Evolutionary conservation across 2,329 filamentous ascomycete genomes (phyloP).

Genomic region (Pseudofabraea citricarpa): DNA sequence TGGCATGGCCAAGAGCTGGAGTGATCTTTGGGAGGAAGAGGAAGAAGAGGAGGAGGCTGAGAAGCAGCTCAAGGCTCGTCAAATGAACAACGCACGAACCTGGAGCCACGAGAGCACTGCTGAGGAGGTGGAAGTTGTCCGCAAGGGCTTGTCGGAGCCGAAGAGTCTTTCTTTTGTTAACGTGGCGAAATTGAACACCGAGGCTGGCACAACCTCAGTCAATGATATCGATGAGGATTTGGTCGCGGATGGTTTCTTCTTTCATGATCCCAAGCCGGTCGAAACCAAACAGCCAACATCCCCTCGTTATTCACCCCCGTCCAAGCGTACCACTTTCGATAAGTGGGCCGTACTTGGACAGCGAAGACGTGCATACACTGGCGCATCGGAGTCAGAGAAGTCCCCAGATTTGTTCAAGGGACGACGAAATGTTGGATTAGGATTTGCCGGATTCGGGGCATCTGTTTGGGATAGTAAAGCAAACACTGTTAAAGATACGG

Average conservation of each 20-base stretch:
- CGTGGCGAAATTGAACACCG: conserved; percentile 34
- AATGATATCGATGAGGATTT: conserved; percentile 59
- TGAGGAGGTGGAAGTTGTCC: conserved; percentile 40
- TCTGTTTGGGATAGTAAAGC: conserved; percentile 27
- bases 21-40: conserved; percentile 93
- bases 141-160: conserved; percentile 47
- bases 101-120: conserved; percentile 62
- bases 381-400: conserved; percentile 44
- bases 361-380: conserved; percentile 64
- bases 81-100: conserved; percentile 63
- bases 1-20: conserved; percentile 95
- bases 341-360: conserved; percentile 90
- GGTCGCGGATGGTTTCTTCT: conserved; percentile 67
- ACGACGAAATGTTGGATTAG: conserved; percentile 39
- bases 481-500: conserved; percentile 30
- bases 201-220: conserved; percentile 32
- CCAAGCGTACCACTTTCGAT: conserved; percentile 63
- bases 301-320: conserved; percentile 58
- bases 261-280: conserved; percentile 55
- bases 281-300: conserved; percentile 31
- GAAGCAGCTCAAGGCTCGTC: conserved; percentile 54
- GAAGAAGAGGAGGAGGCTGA: conserved; percentile 62
- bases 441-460: conserved; percentile 41
- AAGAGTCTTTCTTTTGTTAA: conserved; percentile 48
- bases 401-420: conserved; percentile 42